phyloP scores from a whole-genome alignment of 306 rosid species.

The Lagenaria siceraria region DNA sequence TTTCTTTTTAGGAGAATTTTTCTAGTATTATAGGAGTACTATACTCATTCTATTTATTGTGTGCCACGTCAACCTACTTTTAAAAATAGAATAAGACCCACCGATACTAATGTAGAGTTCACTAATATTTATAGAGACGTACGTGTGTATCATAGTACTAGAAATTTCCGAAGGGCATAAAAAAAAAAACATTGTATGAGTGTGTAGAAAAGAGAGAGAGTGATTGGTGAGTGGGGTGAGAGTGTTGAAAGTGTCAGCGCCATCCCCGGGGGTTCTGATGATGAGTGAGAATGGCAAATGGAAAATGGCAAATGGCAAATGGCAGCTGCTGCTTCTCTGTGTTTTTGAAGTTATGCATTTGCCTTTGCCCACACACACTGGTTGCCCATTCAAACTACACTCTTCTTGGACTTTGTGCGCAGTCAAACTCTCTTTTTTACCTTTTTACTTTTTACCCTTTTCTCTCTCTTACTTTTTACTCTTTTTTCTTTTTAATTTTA shows the following conservation, averaged over 20 bases:
- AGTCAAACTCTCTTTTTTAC: slow-evolving; percentile 13
- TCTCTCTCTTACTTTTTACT: background rate
- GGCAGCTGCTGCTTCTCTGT: background rate
- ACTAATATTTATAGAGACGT: no score
- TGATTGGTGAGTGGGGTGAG: background rate
- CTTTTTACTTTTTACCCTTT: background rate
- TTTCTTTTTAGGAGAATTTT: no score
- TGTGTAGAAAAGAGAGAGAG: background rate
- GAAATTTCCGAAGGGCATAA: no score
- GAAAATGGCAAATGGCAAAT: background rate
- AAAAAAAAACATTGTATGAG: no score
- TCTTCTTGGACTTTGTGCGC: slow-evolving; percentile 24
- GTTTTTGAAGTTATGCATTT: background rate
- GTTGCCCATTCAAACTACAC: slow-evolving; percentile 89
- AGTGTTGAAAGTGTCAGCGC: slow-evolving; percentile 2
- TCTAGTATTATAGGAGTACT: no score
- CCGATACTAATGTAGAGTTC: no score
- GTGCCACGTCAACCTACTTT: no score
- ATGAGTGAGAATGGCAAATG: background rate
- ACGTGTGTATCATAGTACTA: no score
- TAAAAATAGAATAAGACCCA: no score
- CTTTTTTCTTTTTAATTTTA: background rate
- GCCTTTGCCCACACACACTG: slow-evolving; percentile 39
- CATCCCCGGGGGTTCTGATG: slow-evolving; percentile 2
- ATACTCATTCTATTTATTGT: no score